Conservation (phyloP, 257 asterid species). For the Solanum lignicaule region DNA sequence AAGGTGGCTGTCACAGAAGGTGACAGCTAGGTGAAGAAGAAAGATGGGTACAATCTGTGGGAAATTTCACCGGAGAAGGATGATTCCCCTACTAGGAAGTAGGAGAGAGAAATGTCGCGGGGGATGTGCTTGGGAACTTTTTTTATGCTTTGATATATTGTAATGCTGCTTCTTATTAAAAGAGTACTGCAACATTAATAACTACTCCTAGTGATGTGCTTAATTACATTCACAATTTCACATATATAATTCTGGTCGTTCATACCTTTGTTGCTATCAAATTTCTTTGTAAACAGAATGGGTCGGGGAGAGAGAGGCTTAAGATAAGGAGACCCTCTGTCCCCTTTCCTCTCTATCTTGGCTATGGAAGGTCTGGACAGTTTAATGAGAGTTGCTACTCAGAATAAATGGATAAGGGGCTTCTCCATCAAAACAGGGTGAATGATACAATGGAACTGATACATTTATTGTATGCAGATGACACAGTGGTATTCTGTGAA, state of each 20-base stretch:
- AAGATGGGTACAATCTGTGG: neutral
- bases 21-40: neutral
- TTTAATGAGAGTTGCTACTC: neutral
- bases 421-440: neutral
- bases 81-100: neutral
- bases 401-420: neutral
- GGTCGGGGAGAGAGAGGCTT: neutral
- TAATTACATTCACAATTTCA: neutral
- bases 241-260: neutral
- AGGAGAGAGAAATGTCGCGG: neutral
- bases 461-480: neutral
- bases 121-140: neutral
- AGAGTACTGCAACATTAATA: neutral
- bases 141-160: neutral
- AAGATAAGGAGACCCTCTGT: neutral
- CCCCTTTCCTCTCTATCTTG: neutral
- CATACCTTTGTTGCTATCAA: neutral
- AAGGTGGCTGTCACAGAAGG: neutral
- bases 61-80: neutral
- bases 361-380: neutral
- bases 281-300: neutral
- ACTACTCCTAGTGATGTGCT: neutral
- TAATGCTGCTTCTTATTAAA: neutral
- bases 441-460: neutral
- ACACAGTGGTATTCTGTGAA: neutral